Conservation (phyloP, 768 basidiomycete genomes). For the Leucocoprinus sp. region DNA sequence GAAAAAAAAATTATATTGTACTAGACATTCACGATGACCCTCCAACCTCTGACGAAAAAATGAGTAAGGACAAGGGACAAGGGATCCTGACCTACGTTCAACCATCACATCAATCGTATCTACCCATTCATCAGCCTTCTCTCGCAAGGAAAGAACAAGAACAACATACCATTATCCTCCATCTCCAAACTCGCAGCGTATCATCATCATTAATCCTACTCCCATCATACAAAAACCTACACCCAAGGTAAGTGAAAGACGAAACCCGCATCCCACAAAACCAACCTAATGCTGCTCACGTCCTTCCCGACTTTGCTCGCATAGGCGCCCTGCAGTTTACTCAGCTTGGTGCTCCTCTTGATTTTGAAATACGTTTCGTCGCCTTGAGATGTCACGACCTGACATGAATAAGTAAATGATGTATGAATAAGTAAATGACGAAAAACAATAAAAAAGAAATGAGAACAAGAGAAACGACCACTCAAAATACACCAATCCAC, state of each 20-base stretch:
- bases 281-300: constrained; percentile 78
- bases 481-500: background rate
- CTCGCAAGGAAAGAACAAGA: constrained; percentile 1
- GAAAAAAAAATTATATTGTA: constrained; percentile 6
- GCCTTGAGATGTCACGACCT: constrained; percentile 71
- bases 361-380: constrained; percentile 98
- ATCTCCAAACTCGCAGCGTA: constrained; percentile 75
- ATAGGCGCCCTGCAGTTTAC: constrained; percentile 89
- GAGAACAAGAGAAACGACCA: background rate
- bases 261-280: constrained; percentile 12
- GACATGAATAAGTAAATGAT: background rate
- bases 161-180: constrained; percentile 72
- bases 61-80: constrained; percentile 7
- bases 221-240: constrained; percentile 89
- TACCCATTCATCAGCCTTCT: constrained; percentile 17
- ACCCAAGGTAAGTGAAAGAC: constrained; percentile 1
- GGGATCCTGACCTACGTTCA: constrained; percentile 60
- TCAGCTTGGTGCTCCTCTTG: constrained; percentile 85
- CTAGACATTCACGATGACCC: constrained; percentile 21
- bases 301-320: constrained; percentile 91
- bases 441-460: background rate
- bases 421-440: background rate
- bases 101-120: constrained; percentile 97
- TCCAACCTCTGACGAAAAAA: constrained; percentile 34
- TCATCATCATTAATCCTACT: constrained; percentile 80